Conservation (phyloP, 352 stramenopile species). For the Pythium oligandrum region DNA sequence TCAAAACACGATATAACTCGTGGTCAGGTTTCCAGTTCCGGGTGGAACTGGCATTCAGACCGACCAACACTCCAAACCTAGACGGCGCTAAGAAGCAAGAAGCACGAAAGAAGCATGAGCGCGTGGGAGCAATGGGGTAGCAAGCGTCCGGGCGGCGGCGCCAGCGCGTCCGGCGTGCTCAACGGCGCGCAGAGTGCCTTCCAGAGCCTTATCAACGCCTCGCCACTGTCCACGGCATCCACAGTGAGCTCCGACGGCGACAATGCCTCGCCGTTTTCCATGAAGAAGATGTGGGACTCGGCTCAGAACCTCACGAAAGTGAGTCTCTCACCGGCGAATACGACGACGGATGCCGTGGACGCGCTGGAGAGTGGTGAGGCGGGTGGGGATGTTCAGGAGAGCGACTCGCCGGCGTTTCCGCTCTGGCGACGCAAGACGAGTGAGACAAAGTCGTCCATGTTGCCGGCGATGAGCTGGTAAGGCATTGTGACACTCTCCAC, state of each 20-base stretch:
- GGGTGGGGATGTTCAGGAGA: slow-evolving; percentile 18
- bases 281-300: slow-evolving; percentile 64
- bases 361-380: slow-evolving; percentile 44
- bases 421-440: slow-evolving; percentile 39
- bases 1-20: too few relatives aligned
- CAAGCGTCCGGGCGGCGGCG: slow-evolving; percentile 38
- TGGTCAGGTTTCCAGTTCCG: too few relatives aligned
- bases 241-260: slow-evolving; percentile 26
- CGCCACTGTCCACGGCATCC: slow-evolving; percentile 39
- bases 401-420: slow-evolving; percentile 23
- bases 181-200: slow-evolving; percentile 42
- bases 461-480: slow-evolving; percentile 60
- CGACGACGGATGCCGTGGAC: slow-evolving; percentile 21
- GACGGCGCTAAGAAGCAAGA: too few relatives aligned
- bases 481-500: not conserved
- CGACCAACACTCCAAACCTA: too few relatives aligned
- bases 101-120: slow-evolving; percentile 10
- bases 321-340: slow-evolving; percentile 2
- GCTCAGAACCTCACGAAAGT: slow-evolving; percentile 49
- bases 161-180: slow-evolving; percentile 13
- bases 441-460: slow-evolving; percentile 21
- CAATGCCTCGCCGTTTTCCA: slow-evolving; percentile 21
- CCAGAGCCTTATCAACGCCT: slow-evolving; percentile 40
- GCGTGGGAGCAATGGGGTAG: slow-evolving; percentile 72
- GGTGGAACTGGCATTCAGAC: too few relatives aligned